Evolutionary conservation across 129 eudicot genomes (phyloP), one percentile per base, ranked within the genome.

Genomic region (Saposhnikovia divaricata): DNA sequence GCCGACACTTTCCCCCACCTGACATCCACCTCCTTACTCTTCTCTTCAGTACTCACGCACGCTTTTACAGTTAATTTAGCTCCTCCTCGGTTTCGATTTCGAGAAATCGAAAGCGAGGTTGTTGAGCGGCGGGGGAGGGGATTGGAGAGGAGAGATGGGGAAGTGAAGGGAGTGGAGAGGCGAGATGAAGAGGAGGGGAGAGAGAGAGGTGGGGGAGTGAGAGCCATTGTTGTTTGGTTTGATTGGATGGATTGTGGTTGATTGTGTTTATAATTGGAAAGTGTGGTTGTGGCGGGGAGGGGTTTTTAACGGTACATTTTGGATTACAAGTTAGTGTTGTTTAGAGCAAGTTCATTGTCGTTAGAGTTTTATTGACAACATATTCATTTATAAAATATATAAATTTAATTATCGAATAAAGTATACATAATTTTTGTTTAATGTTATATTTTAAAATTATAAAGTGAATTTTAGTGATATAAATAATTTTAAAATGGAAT

Each of bases 1-100:
- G 99, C 99, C 19, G 96, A 89, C 23, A 96, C 98, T 80, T 92
- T 92, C 15, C 93, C 96, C 99, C 98, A 96, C 68, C 85, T 87
- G 4, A 48, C 74, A 10, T 45, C 84, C 2, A 73, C 90, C 38
- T 82, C 48, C 23, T 77, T 86, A 40, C 50, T 86, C 87, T 72
- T 61, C 74, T 90, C 90, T 53, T 85, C 91, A 51, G 86, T 15
- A 39, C 83, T 84, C 83, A 83, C 90, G 15, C 87, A 82, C 7
- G 88, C 89, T 83, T 75, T 80, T 45, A 82, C 83, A 48, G 27
- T 74, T 2, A 68, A 31, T 68, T 6, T 2, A 4, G 1, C 2
- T 11, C 15, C 69, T 25, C 37, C 37, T 34, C 37, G 37, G 37
- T 34, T 34, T 34, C 34, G 1, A 3, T 61, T 61, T 25, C 34